Conservation (phyloP, 192 early-diverging fungal species). For the Coemansia sp. region DNA sequence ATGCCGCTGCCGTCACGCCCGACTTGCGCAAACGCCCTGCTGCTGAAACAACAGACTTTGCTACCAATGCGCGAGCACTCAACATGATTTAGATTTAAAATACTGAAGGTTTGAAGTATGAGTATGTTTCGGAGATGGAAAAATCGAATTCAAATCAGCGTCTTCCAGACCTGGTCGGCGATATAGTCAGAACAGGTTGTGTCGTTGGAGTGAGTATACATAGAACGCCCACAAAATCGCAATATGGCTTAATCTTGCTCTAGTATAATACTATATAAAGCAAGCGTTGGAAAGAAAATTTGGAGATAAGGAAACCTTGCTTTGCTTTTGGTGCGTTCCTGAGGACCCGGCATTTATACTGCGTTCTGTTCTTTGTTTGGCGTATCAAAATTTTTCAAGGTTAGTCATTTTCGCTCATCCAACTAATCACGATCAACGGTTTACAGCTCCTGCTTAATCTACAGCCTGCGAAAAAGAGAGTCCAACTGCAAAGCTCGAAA, state of each 20-base stretch:
- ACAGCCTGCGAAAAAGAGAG: neutral
- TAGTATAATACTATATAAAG: slow-evolving; percentile 1
- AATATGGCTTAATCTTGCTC: neutral
- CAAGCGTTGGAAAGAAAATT: neutral
- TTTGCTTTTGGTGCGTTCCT: neutral
- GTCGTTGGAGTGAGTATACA: slow-evolving; percentile 50
- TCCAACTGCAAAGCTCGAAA: neutral
- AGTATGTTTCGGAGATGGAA: too few relatives aligned
- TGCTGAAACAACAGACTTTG: slow-evolving; percentile 5
- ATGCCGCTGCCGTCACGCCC: neutral
- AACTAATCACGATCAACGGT: neutral
- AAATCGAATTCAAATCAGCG: slow-evolving; percentile 26
- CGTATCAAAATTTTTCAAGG: neutral
- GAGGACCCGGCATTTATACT: neutral
- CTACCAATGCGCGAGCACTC: slow-evolving; percentile 24
- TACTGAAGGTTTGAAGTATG: neutral
- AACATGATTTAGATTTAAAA: slow-evolving; percentile 21
- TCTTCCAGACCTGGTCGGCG: slow-evolving; percentile 56
- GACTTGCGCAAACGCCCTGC: neutral
- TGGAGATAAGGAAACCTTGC: neutral
- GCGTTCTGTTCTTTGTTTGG: neutral
- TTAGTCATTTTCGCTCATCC: neutral
- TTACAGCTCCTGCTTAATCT: neutral
- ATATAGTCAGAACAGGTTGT: slow-evolving; percentile 54
- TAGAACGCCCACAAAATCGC: neutral